Base-by-base conservation (phyloP, 768 basidiomycete genomes). In the Pulveroboletus sp. region DNA sequence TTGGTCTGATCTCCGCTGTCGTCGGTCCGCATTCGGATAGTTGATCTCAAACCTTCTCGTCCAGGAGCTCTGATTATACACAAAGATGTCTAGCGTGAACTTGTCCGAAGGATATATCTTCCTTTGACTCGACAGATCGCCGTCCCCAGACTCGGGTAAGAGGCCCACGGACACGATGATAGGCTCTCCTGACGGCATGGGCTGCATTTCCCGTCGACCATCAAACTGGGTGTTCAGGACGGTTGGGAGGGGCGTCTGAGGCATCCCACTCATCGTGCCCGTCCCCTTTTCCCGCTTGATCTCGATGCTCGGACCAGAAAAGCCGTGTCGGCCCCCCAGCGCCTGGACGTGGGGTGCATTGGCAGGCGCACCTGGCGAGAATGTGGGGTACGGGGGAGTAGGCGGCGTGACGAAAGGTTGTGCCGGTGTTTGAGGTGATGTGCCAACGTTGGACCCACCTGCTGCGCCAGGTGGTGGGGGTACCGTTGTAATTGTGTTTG, bases 81-180 rank as follows among this genome's bases (percentile, higher is more conserved):
- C 88, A 58, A 93, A 93, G 3, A 93, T 84, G 53, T 93, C 90
- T 58, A 93, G 67, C 43, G 82, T 84, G 63, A 93, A 93, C 43
- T 77, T 72, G 57, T 89, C 82, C 23, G 86, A 71, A 16, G 87
- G 86, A 54, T 81, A 85, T 60, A 93, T 82, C 68, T 73, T 80
- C 53, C 69, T 75, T 41, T 62, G 63, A 43, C 57, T 59, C 19
- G 53, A 27, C 24, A 29, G 24, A 31, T 34, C 26, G 45, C 50
- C 10, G 27, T 53, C 49, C 30, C 56, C 50, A 40, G 58, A 56
- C 11, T 59, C 60, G 10, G 64, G 65, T 19, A 73, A 62, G 24
- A 79, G 63, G 14, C 85, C 85, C 11, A 88, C 81, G 12, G 86
- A 88, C 27, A 90, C 80, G 14, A 90, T 74, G 51, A 91, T 70